A percentile compares a stretch with the other conserved stretches of the same genome.
phyloP scores from a whole-genome alignment of 2,329 filamentous ascomycete species.

The Claviceps sp. region DNA sequence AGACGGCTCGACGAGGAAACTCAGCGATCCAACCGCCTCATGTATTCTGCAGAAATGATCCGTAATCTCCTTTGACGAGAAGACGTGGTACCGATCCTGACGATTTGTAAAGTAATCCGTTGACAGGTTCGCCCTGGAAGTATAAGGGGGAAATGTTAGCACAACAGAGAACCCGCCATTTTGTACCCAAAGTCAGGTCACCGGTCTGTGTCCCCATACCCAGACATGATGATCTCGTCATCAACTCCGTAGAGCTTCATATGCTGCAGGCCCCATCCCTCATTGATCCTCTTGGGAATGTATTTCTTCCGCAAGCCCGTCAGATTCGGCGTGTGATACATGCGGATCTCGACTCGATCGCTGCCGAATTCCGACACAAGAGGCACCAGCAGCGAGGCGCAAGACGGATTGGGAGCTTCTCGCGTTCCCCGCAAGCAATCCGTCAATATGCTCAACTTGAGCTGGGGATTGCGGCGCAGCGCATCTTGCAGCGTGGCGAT shows the following conservation, averaged over 20 bases:
- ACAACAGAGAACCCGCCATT: not conserved
- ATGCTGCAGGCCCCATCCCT: conserved; percentile 95
- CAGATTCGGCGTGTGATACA: conserved; percentile 97
- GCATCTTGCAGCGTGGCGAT: conserved; percentile 67
- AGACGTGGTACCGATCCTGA: conserved; percentile 88
- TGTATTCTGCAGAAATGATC: conserved; percentile 75
- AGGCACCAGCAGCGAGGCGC: conserved; percentile 74
- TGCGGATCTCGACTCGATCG: conserved; percentile 77
- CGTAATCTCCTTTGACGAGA: conserved; percentile 64
- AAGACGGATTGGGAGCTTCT: conserved; percentile 74
- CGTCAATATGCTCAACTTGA: conserved; percentile 79
- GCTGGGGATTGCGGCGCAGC: conserved; percentile 56
- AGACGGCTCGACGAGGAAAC: conserved; percentile 62
- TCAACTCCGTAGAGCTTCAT: conserved; percentile 98
- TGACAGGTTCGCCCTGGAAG: conserved; percentile 65
- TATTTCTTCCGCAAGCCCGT: conserved; percentile 74
- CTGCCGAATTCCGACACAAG: conserved; percentile 83
- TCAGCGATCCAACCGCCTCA: conserved; percentile 61
- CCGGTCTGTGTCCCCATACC: conserved; percentile 31
- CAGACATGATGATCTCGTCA: conserved; percentile 88
- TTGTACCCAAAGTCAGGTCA: not conserved
- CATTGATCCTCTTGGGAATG: conserved; percentile 83
- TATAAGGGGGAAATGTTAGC: not conserved
- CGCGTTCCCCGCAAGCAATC: conserved; percentile 85
- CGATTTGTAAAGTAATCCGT: conserved; percentile 93